These are phyloP conservation scores for Alternaria viburni DNA, from an alignment of 2,329 filamentous ascomycete genomes.

Conservation along the genomic window DNA sequence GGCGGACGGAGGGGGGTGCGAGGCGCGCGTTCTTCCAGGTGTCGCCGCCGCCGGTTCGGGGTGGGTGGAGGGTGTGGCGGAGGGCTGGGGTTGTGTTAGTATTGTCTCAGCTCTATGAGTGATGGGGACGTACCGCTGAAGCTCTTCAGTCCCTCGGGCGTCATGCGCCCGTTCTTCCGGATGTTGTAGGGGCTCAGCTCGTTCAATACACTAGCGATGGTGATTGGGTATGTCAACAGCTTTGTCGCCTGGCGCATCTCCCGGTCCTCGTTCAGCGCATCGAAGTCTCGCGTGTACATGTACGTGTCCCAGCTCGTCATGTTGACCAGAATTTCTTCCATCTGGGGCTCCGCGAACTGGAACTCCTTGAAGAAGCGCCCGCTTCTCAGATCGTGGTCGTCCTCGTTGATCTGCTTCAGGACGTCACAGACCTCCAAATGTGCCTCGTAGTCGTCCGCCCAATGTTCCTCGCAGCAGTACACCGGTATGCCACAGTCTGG, in stretches of 20 bases:
- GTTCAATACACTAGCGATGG: constrained; percentile 88
- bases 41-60: constrained; percentile 74
- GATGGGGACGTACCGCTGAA: constrained; percentile 73
- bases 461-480: constrained; percentile 93
- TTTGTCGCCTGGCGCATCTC: constrained; percentile 92
- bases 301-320: constrained; percentile 99
- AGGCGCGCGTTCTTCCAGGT: constrained; percentile 80
- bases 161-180: constrained; percentile 75
- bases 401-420: constrained; percentile 91
- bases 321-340: constrained; percentile 92
- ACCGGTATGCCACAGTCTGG: constrained; percentile 94
- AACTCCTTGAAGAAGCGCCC: constrained; percentile 94
- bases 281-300: constrained; percentile 88
- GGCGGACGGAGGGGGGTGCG: constrained; percentile 83
- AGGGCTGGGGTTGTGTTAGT: constrained; percentile 65
- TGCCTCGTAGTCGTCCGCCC: constrained; percentile 92
- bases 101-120: too few species aligned
- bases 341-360: constrained; percentile 84
- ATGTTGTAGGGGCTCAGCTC: constrained; percentile 93
- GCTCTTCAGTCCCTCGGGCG: constrained; percentile 88
- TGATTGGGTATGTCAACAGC: constrained; percentile 91
- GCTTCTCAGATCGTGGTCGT: constrained; percentile 92
- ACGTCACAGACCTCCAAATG: constrained; percentile 94
- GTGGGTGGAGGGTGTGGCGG: constrained; percentile 91
- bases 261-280: constrained; percentile 88